Base-by-base conservation (phyloP, 768 basidiomycete species). In the Tephrocybe sp. region DNA sequence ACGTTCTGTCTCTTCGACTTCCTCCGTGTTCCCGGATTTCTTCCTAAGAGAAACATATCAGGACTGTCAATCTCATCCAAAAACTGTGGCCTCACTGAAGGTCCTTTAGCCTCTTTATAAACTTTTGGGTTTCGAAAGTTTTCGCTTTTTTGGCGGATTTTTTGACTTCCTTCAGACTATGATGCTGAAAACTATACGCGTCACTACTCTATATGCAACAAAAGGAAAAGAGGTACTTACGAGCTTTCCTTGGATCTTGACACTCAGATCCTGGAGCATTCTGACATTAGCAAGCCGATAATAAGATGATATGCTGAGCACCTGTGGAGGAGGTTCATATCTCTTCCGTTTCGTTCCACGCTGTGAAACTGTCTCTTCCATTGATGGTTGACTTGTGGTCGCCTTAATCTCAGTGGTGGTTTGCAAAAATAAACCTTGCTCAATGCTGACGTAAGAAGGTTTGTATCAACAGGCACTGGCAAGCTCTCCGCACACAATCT, bases 81-180 rank as follows among this genome's bases (percentile, higher is more conserved):
- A 5, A 19, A 7, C 8, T 3, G 21, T 19, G n/a, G 8, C 8
- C 71, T 43, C 54, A 88, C 88, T 86, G 71, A 23, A 84, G 64
- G 21, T 73, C 76, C 64, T 88, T 92, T 23, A 94, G 69, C 65
- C 80, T 84, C 73, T 92, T 94, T 50, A 93, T 77, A n/a, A 86
- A 66, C 62, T 86, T 88, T 64, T 86, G 88, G 0, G 79, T 80
- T 69, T 95, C 93, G 53, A 90, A 88, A 0, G 78, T 69, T 62
- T 83, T 90, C 9, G 87, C 86, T 60, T 86, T 90, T 71, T 91
- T 94, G 23, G 86, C 80, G 4, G 84, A 79, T 57, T 87, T 88
- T 55, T 78, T 77, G 8, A 88, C 77, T 56, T 87, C 85, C 62
- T 80, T 86, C 42, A 87, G 61, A 50, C 79, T 79, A 62, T 89